A percentile compares a stretch with the other conserved stretches of the same genome.
Conservation (phyloP, 108 stramenopile genomes). For the Nannochloropsis oceanica region DNA sequence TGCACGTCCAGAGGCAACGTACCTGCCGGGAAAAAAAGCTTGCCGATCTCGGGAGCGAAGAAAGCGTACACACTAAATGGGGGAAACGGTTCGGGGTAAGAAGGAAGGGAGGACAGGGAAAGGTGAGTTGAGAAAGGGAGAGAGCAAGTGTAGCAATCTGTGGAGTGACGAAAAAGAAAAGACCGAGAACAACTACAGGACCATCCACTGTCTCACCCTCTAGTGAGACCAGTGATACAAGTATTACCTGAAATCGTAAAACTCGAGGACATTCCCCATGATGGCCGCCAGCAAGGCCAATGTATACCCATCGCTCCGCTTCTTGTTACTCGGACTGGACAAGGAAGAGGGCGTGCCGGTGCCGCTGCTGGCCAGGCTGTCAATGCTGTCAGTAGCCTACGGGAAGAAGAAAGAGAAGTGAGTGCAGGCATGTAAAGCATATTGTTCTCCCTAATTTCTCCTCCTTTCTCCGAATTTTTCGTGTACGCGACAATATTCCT, state of each 20-base stretch:
- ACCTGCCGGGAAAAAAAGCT: neutral
- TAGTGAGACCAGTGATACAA: too few species aligned
- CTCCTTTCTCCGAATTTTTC: neutral
- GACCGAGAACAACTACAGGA: too few species aligned
- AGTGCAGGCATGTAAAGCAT: neutral
- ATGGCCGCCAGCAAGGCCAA: neutral
- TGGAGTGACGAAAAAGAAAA: too few species aligned
- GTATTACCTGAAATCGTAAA: neutral
- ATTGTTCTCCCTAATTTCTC: neutral
- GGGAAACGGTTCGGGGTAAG: neutral
- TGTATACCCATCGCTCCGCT: neutral
- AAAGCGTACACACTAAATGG: neutral
- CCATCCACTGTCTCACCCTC: too few species aligned
- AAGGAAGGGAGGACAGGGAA: neutral
- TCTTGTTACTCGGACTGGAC: neutral
- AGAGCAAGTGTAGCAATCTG: too few species aligned
- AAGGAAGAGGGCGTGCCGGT: neutral
- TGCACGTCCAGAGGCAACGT: neutral
- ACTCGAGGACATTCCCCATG: neutral
- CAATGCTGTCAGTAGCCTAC: neutral
- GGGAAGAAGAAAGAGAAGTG: neutral
- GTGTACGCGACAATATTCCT: neutral
- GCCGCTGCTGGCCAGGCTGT: neutral
- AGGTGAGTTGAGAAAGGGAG: neutral
- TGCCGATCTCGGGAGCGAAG: neutral